Percentiles rank a stretch among this genome's conserved stretches.
Evolutionary conservation across 768 basidiomycete genomes (phyloP).

Genomic region (Hydnomerulius pinastri): DNA sequence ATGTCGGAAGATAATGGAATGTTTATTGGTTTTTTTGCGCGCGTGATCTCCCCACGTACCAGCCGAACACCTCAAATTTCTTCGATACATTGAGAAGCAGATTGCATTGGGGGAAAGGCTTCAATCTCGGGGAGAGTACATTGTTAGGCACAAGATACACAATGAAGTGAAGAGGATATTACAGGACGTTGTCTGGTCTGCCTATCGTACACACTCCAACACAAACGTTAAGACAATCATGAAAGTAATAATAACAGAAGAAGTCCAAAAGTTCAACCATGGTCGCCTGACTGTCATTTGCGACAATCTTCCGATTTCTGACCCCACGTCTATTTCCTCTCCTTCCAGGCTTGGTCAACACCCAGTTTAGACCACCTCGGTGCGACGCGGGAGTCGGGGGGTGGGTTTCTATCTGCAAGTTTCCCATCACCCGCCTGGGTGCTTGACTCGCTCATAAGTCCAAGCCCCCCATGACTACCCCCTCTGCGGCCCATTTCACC

Average conservation of each 20-base stretch:
- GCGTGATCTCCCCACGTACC: neutral
- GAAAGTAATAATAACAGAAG: neutral
- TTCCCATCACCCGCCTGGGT: constrained; percentile 37
- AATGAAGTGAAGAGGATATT: constrained; percentile 6
- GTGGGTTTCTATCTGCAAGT: constrained; percentile 49
- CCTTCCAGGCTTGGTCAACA: constrained; percentile 49
- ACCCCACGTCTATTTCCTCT: constrained; percentile 38
- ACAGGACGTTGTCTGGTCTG: neutral
- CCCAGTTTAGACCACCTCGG: constrained; percentile 50
- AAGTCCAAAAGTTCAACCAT: neutral
- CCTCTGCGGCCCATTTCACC: constrained; percentile 47
- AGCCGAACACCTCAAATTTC: no score
- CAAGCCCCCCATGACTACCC: constrained; percentile 45
- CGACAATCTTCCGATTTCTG: constrained; percentile 1
- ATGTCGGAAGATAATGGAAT: constrained; percentile 12
- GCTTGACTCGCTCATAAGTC: constrained; percentile 43
- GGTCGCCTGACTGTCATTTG: constrained; percentile 2
- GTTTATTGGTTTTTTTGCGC: constrained; percentile 2
- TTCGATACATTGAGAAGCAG: no score
- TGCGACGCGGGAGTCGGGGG: constrained; percentile 42
- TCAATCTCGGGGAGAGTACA: neutral
- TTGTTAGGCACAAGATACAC: constrained; percentile 3
- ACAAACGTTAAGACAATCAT: constrained; percentile 11
- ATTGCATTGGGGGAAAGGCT: no score
- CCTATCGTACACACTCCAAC: constrained; percentile 25